Percentiles rank a stretch among this genome's conserved stretches.
phyloP scores from a whole-genome alignment of 306 rosid species.

The Myrica gale region DNA sequence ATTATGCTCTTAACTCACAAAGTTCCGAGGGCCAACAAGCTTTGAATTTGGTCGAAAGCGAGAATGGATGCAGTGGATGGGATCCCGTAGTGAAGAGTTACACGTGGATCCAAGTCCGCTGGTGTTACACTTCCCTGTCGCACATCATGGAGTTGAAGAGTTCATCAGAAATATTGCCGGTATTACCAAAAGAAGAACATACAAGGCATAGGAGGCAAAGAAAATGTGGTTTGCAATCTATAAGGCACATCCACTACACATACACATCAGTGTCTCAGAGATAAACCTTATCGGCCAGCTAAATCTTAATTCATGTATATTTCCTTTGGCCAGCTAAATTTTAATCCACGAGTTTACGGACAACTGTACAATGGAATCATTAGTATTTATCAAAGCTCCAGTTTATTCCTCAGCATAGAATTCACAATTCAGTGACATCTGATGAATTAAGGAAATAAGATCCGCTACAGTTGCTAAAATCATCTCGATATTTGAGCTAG shows the following conservation, averaged over 20 bases:
- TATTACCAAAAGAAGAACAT: constrained; percentile 9
- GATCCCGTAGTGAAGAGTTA: constrained; percentile 71
- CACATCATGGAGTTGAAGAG: constrained; percentile 30
- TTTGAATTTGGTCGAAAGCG: constrained; percentile 67
- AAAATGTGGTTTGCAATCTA: neutral
- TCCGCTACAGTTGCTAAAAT: no score
- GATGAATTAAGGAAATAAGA: no score
- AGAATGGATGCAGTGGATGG: constrained; percentile 80
- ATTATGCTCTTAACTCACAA: constrained; percentile 46
- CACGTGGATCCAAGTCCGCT: constrained; percentile 51
- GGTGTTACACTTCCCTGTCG: constrained; percentile 34
- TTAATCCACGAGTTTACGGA: no score
- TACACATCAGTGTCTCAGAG: neutral
- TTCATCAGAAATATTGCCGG: constrained; percentile 6
- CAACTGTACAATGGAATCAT: no score
- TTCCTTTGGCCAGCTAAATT: no score
- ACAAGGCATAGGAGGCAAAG: constrained; percentile 10
- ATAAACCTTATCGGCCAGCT: neutral
- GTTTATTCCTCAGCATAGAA: no score
- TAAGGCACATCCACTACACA: neutral
- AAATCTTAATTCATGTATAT: neutral
- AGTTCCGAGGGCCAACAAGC: constrained; percentile 76
- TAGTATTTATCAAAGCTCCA: no score
- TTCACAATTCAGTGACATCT: no score
- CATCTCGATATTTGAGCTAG: no score